Evolutionary conservation across 345 rosid genomes (phyloP).

Genomic region (Eucalyptus tenuipes): DNA sequence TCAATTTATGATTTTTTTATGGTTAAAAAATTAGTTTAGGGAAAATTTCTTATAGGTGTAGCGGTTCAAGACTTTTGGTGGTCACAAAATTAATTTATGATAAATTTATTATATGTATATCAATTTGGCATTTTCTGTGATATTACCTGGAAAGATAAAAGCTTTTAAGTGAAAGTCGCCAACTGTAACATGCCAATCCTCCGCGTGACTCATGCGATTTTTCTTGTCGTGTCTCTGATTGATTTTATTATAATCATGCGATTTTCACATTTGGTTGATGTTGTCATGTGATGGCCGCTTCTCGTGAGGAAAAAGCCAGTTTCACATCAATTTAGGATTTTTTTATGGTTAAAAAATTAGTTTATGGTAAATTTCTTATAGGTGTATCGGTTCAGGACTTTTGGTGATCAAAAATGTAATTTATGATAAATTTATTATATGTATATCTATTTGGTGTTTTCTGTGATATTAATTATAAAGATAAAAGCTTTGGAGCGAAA

Average conservation of each 20-base stretch:
- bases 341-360: no score
- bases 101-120: no score
- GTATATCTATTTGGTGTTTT: no score
- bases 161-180: not conserved
- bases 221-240: not conserved
- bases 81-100: no score
- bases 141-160: not conserved
- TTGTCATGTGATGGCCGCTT: not conserved
- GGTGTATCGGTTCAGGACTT: rapidly evolving
- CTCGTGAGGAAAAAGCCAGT: not conserved
- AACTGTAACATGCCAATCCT: not conserved
- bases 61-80: rapidly evolving
- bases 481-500: not conserved
- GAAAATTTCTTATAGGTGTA: no score
- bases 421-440: no score
- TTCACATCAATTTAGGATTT: not conserved
- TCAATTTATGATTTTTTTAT: no score
- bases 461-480: no score
- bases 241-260: not conserved
- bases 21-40: no score
- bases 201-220: not conserved
- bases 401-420: no score
- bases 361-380: no score
- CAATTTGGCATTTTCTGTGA: no score
- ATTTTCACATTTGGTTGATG: not conserved